Base-by-base conservation (phyloP, 2,329 filamentous ascomycete species). In the Diaporthe sp. region DNA sequence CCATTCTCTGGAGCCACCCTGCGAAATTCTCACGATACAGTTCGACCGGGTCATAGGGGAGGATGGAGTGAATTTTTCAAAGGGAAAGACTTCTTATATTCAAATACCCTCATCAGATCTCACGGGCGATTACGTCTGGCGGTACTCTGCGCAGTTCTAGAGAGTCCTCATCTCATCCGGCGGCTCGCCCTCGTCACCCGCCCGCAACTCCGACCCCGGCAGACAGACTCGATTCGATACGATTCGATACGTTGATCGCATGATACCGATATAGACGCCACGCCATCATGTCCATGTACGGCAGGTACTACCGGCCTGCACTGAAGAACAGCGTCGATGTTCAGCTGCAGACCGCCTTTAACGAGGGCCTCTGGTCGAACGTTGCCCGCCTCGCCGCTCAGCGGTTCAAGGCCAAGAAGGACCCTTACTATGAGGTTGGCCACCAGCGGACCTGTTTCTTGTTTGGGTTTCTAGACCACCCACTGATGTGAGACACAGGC, bases 341-440 rank as follows among this genome's bases (percentile, higher is more conserved):
- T 69, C 87, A 89, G 83, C 84, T 92, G 13, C 88, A 90, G 82
- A 85, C 86, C 19, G 89, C 89, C 71, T 92, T 90, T 74, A 84
- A 85, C 55, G 88, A 90, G 72, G 84, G 87, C 70, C 89, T 89
- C 81, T 92, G 89, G 90, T 78, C 84, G 25, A 82, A 83, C 22
- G 89, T 87, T 72, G 83, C 87, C 37, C 88, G 87, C 39, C 84
- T 91, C 19, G 89, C 90, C 19, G 87, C 89, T 77, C 88, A 89
- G 81, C 84, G 88, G 39, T 83, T 84, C 74, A 87, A 86, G 78
- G 81, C 84, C 2, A 85, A 84, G 57, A 89, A 89, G 70, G 89
- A 91, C 57, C 84, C 87, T 10, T 92, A 91, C 79, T 91, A 88
- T 78, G 86, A 90, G 83, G 89, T 91, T 79, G 75, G 85, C 25